Percentiles rank a stretch among this genome's conserved stretches.
Evolutionary conservation across 495 filamentous ascomycete species (phyloP).

Genomic region (Penicillium parvum): DNA sequence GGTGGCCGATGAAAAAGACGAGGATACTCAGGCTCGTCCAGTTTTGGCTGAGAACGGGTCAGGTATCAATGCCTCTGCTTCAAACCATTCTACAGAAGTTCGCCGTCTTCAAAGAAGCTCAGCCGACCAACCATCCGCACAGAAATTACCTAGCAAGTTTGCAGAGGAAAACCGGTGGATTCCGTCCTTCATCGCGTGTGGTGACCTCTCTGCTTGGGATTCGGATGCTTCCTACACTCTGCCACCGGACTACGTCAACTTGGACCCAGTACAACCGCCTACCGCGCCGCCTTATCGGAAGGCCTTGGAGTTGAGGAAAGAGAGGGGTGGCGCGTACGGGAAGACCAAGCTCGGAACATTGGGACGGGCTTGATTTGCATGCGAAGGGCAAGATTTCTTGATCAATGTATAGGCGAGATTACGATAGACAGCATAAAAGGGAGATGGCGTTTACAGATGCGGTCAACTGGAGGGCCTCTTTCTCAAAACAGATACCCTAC

Average conservation of each 20-base stretch:
- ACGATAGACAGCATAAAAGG: slow-evolving; percentile 9
- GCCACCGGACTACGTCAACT: slow-evolving; percentile 67
- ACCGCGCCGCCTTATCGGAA: slow-evolving; percentile 92
- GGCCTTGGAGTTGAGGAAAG: slow-evolving; percentile 78
- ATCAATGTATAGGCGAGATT: slow-evolving; percentile 8
- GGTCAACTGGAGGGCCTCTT: not conserved
- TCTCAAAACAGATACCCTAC: slow-evolving; percentile 9
- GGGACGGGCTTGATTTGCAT: slow-evolving; percentile 21
- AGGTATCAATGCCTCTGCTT: not conserved
- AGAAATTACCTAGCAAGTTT: slow-evolving; percentile 30
- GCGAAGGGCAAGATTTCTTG: not conserved
- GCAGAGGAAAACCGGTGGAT: slow-evolving; percentile 64
- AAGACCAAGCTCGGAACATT: slow-evolving; percentile 56
- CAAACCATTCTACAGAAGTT: slow-evolving; percentile 19
- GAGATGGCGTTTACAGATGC: slow-evolving; percentile 7
- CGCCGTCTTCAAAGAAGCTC: slow-evolving; percentile 30
- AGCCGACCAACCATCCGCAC: slow-evolving; percentile 17
- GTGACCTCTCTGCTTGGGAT: slow-evolving; percentile 90
- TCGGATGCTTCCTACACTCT: slow-evolving; percentile 90
- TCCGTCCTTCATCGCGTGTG: slow-evolving; percentile 90
- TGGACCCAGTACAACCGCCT: slow-evolving; percentile 93
- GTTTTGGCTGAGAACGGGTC: not conserved
- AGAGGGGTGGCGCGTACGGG: slow-evolving; percentile 73
- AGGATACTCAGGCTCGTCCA: slow-evolving; percentile 30
- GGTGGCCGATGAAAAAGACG: slow-evolving; percentile 48